Conservation (phyloP, 495 filamentous ascomycete genomes). For the Pyrenopolyporus hunteri region DNA sequence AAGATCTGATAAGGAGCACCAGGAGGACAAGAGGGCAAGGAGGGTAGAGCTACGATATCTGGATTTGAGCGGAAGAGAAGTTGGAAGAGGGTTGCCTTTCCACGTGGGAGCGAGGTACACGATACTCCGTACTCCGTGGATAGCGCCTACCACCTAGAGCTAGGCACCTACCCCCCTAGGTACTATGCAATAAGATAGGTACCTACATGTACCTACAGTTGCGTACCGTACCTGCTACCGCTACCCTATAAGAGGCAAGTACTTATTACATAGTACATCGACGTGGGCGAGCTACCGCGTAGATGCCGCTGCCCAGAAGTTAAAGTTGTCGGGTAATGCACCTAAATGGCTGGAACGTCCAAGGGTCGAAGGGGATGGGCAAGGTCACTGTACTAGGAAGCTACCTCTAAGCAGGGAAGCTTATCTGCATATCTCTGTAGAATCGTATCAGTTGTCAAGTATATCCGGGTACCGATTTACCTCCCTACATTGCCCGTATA, state of each 20-base stretch:
- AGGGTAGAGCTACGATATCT: background rate
- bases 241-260: background rate
- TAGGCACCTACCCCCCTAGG: no score
- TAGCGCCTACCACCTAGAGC: no score
- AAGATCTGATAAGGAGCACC: conserved; percentile 21
- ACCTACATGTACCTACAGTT: no score
- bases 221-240: no score
- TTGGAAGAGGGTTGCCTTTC: background rate
- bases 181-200: no score
- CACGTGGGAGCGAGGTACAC: conserved; percentile 20
- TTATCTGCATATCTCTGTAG: background rate
- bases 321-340: conserved; percentile 41
- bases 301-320: background rate
- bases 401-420: background rate
- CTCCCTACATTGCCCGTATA: no score
- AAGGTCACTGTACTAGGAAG: background rate
- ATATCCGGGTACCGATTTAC: conserved; percentile 12
- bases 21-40: background rate
- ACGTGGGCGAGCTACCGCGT: no score
- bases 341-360: conserved; percentile 28
- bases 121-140: conserved; percentile 35
- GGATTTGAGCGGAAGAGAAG: background rate
- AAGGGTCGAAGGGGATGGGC: conserved; percentile 1
- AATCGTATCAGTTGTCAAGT: conserved; percentile 13
- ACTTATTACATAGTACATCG: background rate